Percentiles rank a stretch among this genome's conserved stretches.
Evolutionary conservation across 2,329 filamentous ascomycete species (phyloP).

Genomic region (Xylariaceae sp.): DNA sequence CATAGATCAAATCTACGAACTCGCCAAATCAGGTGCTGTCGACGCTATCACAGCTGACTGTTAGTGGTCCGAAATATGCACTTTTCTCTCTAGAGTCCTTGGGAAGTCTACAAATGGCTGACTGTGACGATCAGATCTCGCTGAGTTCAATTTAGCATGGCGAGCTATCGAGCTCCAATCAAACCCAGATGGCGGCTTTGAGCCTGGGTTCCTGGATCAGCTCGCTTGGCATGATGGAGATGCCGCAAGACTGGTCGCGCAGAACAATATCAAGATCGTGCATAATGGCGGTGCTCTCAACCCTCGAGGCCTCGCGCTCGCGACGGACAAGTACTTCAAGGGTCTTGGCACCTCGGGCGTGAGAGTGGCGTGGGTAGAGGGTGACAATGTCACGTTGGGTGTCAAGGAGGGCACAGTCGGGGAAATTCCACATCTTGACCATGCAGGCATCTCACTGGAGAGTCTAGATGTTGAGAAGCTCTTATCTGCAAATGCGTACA

Average conservation of each 20-base stretch:
- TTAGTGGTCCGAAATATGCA: background rate
- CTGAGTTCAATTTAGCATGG: constrained; percentile 33
- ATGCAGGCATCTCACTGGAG: background rate
- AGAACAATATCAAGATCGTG: constrained; percentile 48
- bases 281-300: constrained; percentile 10
- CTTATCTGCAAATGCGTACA: background rate
- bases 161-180: constrained; percentile 30
- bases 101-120: background rate
- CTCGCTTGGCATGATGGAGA: constrained; percentile 24
- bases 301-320: background rate
- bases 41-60: background rate
- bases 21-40: background rate
- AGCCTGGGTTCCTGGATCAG: constrained; percentile 30
- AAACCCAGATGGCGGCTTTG: constrained; percentile 30
- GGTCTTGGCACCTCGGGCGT: background rate
- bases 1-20: background rate
- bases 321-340: background rate
- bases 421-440: background rate
- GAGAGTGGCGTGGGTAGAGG: background rate
- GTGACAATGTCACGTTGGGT: background rate
- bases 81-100: background rate
- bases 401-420: background rate
- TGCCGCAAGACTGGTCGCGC: constrained; percentile 18
- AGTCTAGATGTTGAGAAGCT: background rate
- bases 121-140: constrained; percentile 8